Base-by-base conservation (phyloP, 176 grass and related monocot genomes). In the Dendrocalamus sinicus region DNA sequence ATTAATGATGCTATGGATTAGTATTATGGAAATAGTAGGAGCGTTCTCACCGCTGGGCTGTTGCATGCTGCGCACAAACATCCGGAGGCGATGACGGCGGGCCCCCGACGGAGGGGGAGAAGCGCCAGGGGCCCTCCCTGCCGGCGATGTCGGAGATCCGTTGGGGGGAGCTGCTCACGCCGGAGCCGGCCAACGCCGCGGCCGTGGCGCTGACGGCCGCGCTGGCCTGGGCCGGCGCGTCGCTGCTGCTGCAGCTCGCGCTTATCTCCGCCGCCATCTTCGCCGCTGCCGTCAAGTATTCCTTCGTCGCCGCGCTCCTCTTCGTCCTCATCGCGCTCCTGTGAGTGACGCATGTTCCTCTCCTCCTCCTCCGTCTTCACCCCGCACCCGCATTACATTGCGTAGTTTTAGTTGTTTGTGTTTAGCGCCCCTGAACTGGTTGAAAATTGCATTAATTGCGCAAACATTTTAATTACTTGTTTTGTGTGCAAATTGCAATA, bases 321-420 rank as follows among this genome's bases (percentile, higher is more conserved):
- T 88, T 88, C 81, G 32, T 91, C 85, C 89, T 91, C 76, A 80
- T 91, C 70, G 89, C 89, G 17, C 85, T 88, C 9, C 76, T 84
- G 5, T 90, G 83, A 90, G 30, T 65, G 39, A n/a, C 19, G 24
- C 14, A 10, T 14, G 8, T 2, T 2, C 28, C 28, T 1, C 28
- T 30, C 28, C 14, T 15, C 57, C 10, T 41, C 12, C 20, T 17
- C 22, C 54, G 4, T 54, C 51, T 28, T 15, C 74, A 22, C 13
- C 66, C 8, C 60, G 19, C 35, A 76, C 82, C 32, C 67, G 12
- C 35, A 1, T 68, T 23, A 19, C 46, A 41, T 5, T 24, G 35
- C 6, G 4, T 58, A 44, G 14, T 55, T 74, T 7, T 44, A 64
- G n/a, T 23, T 77, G 39, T 35, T 46, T 35, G 39, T 30, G 28